Evolutionary conservation across 441 rosid species (phyloP).

Genomic region (Euphorbia schlechtendalii): DNA sequence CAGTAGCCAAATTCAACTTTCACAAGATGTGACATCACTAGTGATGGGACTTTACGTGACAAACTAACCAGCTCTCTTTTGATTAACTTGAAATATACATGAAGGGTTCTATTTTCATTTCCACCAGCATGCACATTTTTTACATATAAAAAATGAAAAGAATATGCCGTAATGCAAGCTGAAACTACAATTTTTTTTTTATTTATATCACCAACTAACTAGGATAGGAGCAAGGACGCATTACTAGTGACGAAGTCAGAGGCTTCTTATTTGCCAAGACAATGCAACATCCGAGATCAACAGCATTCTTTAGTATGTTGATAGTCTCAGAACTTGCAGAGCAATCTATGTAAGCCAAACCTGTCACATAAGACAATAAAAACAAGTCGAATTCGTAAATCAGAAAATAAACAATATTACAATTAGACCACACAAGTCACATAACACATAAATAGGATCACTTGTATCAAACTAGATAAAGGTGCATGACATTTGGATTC

Average conservation of each 20-base stretch:
- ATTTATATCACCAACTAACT: not conserved
- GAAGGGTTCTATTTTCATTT: not conserved
- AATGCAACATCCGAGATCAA: slow-evolving; percentile 59
- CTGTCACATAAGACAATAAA: slow-evolving; percentile 28
- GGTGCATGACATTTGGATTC: not conserved
- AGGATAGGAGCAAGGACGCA: slow-evolving; percentile 12
- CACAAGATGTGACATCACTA: not conserved
- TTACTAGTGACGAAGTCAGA: slow-evolving; percentile 75
- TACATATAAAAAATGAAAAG: not conserved
- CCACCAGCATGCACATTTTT: too few species aligned
- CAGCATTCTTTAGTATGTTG: slow-evolving; percentile 43
- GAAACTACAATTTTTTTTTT: not conserved
- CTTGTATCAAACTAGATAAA: not conserved
- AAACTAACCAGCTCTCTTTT: not conserved
- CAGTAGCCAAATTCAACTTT: not conserved
- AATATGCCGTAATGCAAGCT: not conserved
- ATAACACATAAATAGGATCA: slow-evolving; percentile 1
- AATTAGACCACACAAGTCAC: slow-evolving; percentile 2
- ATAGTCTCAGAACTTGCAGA: slow-evolving; percentile 67
- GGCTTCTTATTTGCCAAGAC: slow-evolving; percentile 96
- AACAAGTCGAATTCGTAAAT: slow-evolving; percentile 5
- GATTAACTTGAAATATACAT: not conserved
- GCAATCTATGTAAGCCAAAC: slow-evolving; percentile 77
- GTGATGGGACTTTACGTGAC: not conserved
- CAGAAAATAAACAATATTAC: not conserved